These are phyloP conservation scores for Blastomyces parvus DNA, from an alignment of 2,329 filamentous ascomycete genomes.

Conservation along the genomic window DNA sequence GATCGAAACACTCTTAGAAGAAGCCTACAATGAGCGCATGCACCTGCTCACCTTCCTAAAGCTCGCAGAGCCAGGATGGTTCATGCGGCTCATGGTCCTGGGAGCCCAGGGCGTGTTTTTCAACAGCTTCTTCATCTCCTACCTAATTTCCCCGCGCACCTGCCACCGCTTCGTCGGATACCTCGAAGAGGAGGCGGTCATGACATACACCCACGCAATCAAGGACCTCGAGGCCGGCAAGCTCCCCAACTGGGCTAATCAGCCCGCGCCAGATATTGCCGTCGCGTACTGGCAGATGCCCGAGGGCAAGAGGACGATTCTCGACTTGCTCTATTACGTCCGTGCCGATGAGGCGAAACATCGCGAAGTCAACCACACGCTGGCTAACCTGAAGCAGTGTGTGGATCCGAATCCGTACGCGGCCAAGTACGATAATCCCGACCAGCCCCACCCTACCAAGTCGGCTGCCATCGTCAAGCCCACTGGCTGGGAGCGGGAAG, in stretches of 20 bases:
- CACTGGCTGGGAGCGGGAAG: constrained; percentile 71
- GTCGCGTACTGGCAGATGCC: constrained; percentile 92
- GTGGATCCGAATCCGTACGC: constrained; percentile 90
- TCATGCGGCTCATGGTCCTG: constrained; percentile 88
- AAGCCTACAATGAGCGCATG: constrained; percentile 91
- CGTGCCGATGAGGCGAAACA: constrained; percentile 84
- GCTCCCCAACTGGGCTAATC: constrained; percentile 69
- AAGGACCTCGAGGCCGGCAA: constrained; percentile 76
- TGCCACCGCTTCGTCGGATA: constrained; percentile 96
- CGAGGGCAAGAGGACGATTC: constrained; percentile 70
- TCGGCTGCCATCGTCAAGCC: constrained; percentile 55
- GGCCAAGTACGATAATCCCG: constrained; percentile 64
- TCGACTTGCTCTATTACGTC: constrained; percentile 78
- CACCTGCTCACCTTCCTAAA: constrained; percentile 88
- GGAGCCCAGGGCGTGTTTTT: constrained; percentile 94
- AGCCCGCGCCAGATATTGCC: constrained; percentile 78
- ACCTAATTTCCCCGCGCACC: constrained; percentile 75
- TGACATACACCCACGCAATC: constrained; percentile 87
- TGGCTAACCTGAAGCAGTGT: constrained; percentile 76
- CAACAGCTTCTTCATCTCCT: constrained; percentile 83
- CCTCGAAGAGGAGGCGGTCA: constrained; percentile 90
- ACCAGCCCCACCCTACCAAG: constrained; percentile 59
- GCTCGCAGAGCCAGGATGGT: constrained; percentile 72
- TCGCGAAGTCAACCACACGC: constrained; percentile 89
- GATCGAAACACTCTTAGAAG: constrained; percentile 87